Evolutionary conservation across 2,329 filamentous ascomycete species (phyloP).

Genomic region (Alternaria sp.): DNA sequence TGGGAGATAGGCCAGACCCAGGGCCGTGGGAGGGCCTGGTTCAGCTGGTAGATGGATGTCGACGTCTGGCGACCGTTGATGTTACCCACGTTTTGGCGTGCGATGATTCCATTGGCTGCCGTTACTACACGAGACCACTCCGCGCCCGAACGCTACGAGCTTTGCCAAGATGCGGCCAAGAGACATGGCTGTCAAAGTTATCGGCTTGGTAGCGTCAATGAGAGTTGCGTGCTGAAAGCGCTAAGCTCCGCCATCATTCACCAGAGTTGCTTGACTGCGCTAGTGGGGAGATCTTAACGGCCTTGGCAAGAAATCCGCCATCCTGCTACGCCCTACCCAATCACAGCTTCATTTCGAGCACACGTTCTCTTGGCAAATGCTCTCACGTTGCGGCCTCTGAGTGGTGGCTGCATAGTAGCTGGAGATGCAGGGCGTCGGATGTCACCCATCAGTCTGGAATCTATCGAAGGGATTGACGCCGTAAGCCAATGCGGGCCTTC

Average conservation of each 20-base stretch:
- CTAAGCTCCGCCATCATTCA: background rate
- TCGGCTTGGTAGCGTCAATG: slow-evolving; percentile 8
- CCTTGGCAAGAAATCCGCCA: background rate
- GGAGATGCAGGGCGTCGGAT: slow-evolving; percentile 9
- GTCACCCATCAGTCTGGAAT: background rate
- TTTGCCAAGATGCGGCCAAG: slow-evolving; percentile 1
- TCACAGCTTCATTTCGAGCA: slow-evolving; percentile 11
- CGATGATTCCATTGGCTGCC: background rate
- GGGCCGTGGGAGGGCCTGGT: background rate
- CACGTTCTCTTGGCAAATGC: slow-evolving; percentile 20
- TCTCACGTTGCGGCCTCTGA: slow-evolving; percentile 13
- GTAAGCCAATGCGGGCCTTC: slow-evolving; percentile 8
- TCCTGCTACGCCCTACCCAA: slow-evolving; percentile 5
- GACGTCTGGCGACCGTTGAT: background rate
- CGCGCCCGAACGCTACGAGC: background rate
- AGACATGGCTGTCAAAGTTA: background rate
- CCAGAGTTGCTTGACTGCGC: background rate
- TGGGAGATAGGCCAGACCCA: background rate
- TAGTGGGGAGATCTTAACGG: background rate
- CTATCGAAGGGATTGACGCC: background rate
- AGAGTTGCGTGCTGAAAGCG: background rate
- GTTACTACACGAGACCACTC: background rate
- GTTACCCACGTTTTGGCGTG: background rate
- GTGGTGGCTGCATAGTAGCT: slow-evolving; percentile 16
- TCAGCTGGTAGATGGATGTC: background rate